Conservation (phyloP, 345 rosid species). For the Acer yangbiense region DNA sequence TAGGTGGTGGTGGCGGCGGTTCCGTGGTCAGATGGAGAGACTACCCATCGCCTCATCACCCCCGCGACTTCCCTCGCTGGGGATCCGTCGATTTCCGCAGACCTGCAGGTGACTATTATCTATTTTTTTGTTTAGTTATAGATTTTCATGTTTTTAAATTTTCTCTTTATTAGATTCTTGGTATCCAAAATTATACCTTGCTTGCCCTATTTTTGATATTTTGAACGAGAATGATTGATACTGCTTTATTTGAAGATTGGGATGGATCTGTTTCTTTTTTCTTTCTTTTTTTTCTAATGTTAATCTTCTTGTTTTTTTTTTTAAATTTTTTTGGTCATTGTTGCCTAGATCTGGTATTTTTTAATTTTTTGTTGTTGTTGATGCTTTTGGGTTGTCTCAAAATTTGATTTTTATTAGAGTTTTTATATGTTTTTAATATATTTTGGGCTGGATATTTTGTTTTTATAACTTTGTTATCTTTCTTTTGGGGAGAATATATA, state of each 20-base stretch:
- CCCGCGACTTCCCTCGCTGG: slow-evolving; percentile 60
- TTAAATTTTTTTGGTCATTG: background rate
- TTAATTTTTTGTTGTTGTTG: no score
- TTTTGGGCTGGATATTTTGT: background rate
- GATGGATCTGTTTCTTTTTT: background rate
- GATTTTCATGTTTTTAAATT: background rate
- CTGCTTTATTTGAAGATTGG: background rate
- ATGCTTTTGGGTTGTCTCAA: background rate
- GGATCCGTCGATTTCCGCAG: slow-evolving; percentile 80
- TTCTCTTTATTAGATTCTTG: background rate
- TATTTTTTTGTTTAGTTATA: background rate
- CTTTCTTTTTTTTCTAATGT: background rate
- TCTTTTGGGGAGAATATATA: slow-evolving; percentile 14
- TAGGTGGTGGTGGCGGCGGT: slow-evolving; percentile 17
- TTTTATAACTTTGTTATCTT: background rate
- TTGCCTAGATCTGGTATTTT: slow-evolving; percentile 12
- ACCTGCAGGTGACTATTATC: slow-evolving; percentile 57
- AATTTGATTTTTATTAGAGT: background rate
- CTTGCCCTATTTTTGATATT: slow-evolving; percentile 4
- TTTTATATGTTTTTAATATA: no score
- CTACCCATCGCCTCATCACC: slow-evolving; percentile 52
- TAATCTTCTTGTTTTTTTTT: background rate
- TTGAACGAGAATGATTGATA: background rate
- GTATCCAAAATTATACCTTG: background rate
- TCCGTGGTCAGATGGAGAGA: slow-evolving; percentile 77